Conservation (phyloP, 1,284 basidiomycete species). For the Ustilago bromivora region DNA sequence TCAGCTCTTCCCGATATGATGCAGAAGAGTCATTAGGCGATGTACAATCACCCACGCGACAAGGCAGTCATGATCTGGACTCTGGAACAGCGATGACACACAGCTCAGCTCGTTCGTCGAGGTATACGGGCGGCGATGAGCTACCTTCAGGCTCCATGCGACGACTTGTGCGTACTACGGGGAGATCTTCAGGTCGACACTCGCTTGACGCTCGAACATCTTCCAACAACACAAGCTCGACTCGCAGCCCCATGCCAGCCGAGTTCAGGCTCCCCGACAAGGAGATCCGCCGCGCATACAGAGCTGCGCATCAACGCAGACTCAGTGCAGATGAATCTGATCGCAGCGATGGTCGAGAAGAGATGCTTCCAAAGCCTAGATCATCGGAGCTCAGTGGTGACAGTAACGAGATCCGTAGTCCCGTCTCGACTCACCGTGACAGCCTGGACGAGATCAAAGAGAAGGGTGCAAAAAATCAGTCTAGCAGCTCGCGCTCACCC, state of each 20-base stretch:
- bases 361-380: background rate
- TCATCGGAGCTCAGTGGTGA: background rate
- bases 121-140: slow-evolving; percentile 16
- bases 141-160: slow-evolving; percentile 27
- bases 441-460: slow-evolving; percentile 42
- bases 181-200: slow-evolving; percentile 25
- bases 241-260: slow-evolving; percentile 47
- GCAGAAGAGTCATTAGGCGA: background rate
- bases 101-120: slow-evolving; percentile 16
- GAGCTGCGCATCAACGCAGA: slow-evolving; percentile 35
- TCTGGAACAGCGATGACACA: slow-evolving; percentile 14
- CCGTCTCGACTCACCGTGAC: slow-evolving; percentile 15
- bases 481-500: slow-evolving; percentile 2
- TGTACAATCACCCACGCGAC: background rate
- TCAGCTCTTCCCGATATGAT: slow-evolving; percentile 21
- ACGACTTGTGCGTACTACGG: slow-evolving; percentile 23
- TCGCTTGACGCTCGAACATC: slow-evolving; percentile 29
- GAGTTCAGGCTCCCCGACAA: slow-evolving; percentile 51
- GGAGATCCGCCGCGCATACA: slow-evolving; percentile 43
- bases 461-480: slow-evolving; percentile 15
- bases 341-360: slow-evolving; percentile 16
- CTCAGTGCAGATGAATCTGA: slow-evolving; percentile 35
- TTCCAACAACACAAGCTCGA: slow-evolving; percentile 9
- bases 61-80: slow-evolving; percentile 1
- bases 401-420: slow-evolving; percentile 10